These are phyloP conservation scores for Dryas alaskensis DNA, from an alignment of 306 rosid species.

Conservation along the genomic window DNA sequence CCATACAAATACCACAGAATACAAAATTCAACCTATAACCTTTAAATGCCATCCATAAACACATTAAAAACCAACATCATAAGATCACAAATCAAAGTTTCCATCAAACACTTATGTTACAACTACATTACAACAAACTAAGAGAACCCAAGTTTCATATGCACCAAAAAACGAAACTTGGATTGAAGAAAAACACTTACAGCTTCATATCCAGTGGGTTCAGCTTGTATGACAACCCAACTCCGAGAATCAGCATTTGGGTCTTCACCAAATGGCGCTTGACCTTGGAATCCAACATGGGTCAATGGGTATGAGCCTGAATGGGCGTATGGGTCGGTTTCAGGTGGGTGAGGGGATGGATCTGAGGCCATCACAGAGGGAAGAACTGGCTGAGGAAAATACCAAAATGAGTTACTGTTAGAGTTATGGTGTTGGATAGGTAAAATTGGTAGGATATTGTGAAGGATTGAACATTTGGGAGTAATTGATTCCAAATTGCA, in stretches of 20 bases:
- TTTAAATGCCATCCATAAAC: background rate
- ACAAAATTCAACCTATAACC: background rate
- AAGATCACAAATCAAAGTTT: background rate
- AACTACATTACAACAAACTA: background rate
- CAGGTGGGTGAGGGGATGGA: slow-evolving; percentile 50
- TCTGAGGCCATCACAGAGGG: slow-evolving; percentile 24
- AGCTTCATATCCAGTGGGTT: slow-evolving; percentile 23
- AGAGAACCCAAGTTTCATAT: background rate
- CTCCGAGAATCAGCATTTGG: slow-evolving; percentile 24
- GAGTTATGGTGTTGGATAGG: slow-evolving; percentile 27
- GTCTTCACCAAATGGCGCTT: slow-evolving; percentile 24
- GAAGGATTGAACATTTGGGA: slow-evolving; percentile 23
- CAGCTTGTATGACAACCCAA: slow-evolving; percentile 30
- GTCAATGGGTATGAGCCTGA: slow-evolving; percentile 23
- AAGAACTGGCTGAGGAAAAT: slow-evolving; percentile 33
- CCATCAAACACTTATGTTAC: background rate
- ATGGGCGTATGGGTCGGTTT: slow-evolving; percentile 38
- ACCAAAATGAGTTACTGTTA: slow-evolving; percentile 5
- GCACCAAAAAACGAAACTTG: background rate
- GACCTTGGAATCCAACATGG: slow-evolving; percentile 25
- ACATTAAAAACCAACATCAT: background rate
- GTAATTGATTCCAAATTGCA: background rate
- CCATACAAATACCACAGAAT: too few species aligned
- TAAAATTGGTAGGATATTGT: slow-evolving; percentile 17
- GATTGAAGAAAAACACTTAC: slow-evolving; percentile 20